A percentile compares a stretch with the other conserved stretches of the same genome.
Evolutionary conservation across 2,329 filamentous ascomycete species (phyloP).

Genomic region (Paraphaeosphaeria sporulosa): DNA sequence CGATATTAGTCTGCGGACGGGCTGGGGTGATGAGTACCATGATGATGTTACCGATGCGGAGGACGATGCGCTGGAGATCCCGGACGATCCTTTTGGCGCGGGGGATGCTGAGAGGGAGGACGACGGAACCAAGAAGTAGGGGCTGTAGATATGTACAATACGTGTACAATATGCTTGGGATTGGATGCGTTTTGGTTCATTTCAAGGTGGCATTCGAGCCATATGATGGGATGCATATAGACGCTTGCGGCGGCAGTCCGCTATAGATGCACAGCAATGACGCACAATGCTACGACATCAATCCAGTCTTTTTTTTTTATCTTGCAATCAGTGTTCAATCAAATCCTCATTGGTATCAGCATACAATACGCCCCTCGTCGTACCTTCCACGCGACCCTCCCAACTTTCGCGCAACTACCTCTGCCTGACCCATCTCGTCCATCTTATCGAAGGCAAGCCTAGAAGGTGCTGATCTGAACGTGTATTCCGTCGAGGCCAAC

Average conservation of each 20-base stretch:
- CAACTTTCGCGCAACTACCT: no score
- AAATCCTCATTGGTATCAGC: no score
- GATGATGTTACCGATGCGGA: conserved; percentile 53
- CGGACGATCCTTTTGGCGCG: conserved; percentile 54
- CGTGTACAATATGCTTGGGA: not conserved
- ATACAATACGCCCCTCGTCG: not conserved
- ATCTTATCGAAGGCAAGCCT: no score
- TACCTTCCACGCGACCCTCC: no score
- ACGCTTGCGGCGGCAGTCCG: not conserved
- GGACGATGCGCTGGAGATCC: conserved; percentile 50
- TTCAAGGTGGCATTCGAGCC: not conserved
- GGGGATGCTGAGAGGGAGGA: conserved; percentile 51
- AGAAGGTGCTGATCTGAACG: no score
- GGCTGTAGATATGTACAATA: not conserved
- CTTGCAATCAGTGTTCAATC: no score
- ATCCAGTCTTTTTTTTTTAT: no score
- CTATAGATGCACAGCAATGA: not conserved
- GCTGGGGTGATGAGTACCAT: conserved; percentile 53
- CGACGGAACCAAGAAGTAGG: conserved; percentile 15
- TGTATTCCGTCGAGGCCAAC: no score
- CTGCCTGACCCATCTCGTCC: no score
- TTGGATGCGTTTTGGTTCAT: not conserved
- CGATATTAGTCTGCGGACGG: conserved; percentile 60
- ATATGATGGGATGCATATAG: conserved; percentile 4
- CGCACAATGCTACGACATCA: not conserved